phyloP scores from a whole-genome alignment of 345 rosid species.

The Euphorbia pulcherrima region DNA sequence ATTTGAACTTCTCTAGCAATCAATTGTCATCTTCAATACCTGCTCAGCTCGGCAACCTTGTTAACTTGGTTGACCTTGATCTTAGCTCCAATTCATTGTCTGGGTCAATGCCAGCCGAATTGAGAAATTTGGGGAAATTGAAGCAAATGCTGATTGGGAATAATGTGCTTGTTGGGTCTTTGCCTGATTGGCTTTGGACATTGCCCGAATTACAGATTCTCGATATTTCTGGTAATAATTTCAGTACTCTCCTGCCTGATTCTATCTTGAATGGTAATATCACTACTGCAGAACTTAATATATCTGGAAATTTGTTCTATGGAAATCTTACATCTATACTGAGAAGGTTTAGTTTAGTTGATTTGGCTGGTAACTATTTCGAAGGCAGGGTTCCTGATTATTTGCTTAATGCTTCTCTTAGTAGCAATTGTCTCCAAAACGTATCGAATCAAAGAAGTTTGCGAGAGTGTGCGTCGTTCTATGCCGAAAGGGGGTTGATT shows the following conservation, averaged over 20 bases:
- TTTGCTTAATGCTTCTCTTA: conserved; percentile 50
- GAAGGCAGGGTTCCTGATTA: conserved; percentile 74
- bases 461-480: conserved; percentile 58
- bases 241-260: conserved; percentile 59
- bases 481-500: conserved; percentile 49
- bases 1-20: conserved; percentile 70
- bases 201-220: conserved; percentile 51
- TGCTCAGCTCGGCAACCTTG: conserved; percentile 63
- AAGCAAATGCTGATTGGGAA: conserved; percentile 50
- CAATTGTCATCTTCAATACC: conserved; percentile 65
- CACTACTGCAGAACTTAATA: conserved; percentile 41
- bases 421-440: conserved; percentile 65
- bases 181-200: conserved; percentile 58
- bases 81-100: conserved; percentile 64
- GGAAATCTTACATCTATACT: conserved; percentile 55
- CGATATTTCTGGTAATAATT: conserved; percentile 73
- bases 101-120: conserved; percentile 58
- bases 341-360: conserved; percentile 39
- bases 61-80: conserved; percentile 67
- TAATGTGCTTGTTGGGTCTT: conserved; percentile 50
- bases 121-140: conserved; percentile 60
- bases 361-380: conserved; percentile 77
- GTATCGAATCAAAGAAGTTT: conserved; percentile 52
- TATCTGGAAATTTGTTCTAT: conserved; percentile 71
- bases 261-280: conserved; percentile 32